Conservation (phyloP, 164 flowering plant species). For the Tetrastigma voinierianum region DNA sequence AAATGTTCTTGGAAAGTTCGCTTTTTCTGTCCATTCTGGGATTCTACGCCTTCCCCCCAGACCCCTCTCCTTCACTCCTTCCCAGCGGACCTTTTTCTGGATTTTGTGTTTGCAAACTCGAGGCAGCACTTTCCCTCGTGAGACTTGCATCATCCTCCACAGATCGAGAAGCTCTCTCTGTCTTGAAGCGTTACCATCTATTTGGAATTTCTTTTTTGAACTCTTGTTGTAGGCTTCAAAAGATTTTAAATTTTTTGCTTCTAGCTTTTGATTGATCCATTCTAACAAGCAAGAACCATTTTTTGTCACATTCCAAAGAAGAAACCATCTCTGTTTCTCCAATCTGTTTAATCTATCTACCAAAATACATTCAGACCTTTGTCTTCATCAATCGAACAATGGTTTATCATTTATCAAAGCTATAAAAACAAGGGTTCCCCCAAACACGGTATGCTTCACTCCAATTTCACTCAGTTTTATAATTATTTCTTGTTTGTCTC, state of each 20-base stretch:
- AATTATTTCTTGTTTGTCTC: slow-evolving; percentile 12
- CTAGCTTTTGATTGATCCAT: too few species aligned
- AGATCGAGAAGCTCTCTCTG: neutral
- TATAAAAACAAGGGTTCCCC: neutral
- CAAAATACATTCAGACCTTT: too few species aligned
- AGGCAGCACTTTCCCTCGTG: neutral
- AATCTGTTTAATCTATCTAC: too few species aligned
- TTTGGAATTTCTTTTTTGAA: too few species aligned
- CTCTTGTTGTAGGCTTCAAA: too few species aligned
- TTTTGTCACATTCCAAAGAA: too few species aligned
- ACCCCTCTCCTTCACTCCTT: neutral
- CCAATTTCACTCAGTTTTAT: neutral
- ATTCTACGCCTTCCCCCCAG: slow-evolving; percentile 20
- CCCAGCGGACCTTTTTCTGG: slow-evolving; percentile 1
- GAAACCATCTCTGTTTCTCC: too few species aligned
- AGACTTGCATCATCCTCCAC: neutral
- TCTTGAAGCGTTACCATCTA: neutral
- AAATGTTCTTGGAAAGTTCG: slow-evolving; percentile 66
- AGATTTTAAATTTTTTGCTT: too few species aligned
- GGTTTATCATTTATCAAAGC: too few species aligned
- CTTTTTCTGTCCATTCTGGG: slow-evolving; percentile 31
- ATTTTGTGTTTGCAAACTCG: slow-evolving; percentile 1
- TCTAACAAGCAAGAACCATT: too few species aligned
- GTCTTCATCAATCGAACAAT: too few species aligned
- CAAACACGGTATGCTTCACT: neutral